Conservation (phyloP, 2,329 filamentous ascomycete species). For the Trichophyton simii region DNA sequence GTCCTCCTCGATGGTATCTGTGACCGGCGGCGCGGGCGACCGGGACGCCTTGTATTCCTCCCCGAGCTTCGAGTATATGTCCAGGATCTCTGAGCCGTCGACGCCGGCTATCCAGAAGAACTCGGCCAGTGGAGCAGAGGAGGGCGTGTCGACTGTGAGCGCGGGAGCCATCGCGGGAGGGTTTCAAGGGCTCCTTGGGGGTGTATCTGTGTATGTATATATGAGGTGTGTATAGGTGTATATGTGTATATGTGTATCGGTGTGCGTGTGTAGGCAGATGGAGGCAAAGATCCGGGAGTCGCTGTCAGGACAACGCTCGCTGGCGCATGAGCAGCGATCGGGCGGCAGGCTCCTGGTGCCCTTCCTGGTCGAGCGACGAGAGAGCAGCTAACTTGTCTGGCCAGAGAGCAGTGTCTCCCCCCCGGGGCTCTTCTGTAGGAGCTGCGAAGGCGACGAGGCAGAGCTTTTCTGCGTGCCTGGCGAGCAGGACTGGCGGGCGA, state of each 20-base stretch:
- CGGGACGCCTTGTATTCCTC: constrained; percentile 31
- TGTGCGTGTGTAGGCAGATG: too few relatives aligned
- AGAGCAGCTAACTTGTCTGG: too few relatives aligned
- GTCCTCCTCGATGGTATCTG: constrained; percentile 51
- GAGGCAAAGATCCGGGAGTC: not conserved
- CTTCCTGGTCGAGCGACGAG: too few relatives aligned
- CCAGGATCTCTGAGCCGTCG: constrained; percentile 35
- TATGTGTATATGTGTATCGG: too few relatives aligned
- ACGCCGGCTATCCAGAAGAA: constrained; percentile 52
- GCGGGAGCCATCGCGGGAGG: constrained; percentile 21
- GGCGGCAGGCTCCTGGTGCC: not conserved
- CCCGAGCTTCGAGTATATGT: constrained; percentile 31
- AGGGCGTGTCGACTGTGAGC: constrained; percentile 28
- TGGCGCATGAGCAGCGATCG: not conserved
- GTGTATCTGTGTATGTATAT: too few relatives aligned
- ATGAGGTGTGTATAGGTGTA: too few relatives aligned
- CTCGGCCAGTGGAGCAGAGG: constrained; percentile 47
- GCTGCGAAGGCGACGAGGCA: too few relatives aligned
- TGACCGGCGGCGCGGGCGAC: constrained; percentile 28
- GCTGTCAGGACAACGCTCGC: not conserved
- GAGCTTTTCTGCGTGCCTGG: too few relatives aligned
- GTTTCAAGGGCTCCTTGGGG: not conserved
- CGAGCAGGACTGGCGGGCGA: too few relatives aligned
- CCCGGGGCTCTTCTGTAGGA: too few relatives aligned
- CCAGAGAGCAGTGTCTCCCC: too few relatives aligned